phyloP scores from a whole-genome alignment of 192 early-diverging fungal species.

The Gryganskiella cystojenkinii region DNA sequence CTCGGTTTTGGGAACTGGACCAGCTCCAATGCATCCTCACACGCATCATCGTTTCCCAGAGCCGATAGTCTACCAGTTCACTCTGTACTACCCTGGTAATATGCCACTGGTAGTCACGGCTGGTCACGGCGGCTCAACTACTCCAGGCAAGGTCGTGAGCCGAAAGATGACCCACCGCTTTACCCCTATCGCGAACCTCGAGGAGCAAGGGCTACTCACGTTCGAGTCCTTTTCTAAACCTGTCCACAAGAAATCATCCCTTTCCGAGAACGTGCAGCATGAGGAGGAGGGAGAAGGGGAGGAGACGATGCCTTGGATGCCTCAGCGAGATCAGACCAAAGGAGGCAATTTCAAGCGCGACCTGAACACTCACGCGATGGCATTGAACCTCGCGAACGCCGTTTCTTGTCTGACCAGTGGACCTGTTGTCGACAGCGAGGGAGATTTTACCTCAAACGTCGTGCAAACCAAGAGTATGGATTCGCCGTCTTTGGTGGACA shows the following conservation, averaged over 20 bases:
- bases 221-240: slow-evolving; percentile 19
- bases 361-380: slow-evolving; percentile 36
- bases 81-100: slow-evolving; percentile 45
- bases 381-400: slow-evolving; percentile 37
- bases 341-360: slow-evolving; percentile 39
- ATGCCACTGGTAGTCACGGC: slow-evolving; percentile 40
- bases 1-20: neutral
- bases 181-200: slow-evolving; percentile 12
- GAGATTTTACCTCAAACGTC: neutral
- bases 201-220: neutral
- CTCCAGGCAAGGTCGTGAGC: slow-evolving; percentile 7
- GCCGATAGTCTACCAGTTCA: slow-evolving; percentile 43
- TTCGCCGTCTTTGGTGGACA: neutral
- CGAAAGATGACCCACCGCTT: slow-evolving; percentile 27
- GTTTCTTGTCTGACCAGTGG: slow-evolving; percentile 19
- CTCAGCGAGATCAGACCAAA: slow-evolving; percentile 23
- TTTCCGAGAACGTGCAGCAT: no score
- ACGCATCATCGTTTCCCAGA: slow-evolving; percentile 10
- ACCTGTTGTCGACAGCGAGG: neutral
- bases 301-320: slow-evolving; percentile 33
- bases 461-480: neutral
- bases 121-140: slow-evolving; percentile 25
- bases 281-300: neutral
- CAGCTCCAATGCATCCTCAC: neutral
- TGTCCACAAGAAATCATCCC: slow-evolving; percentile 11